Evolutionary conservation across 2,329 filamentous ascomycete genomes (phyloP), one percentile per base, ranked within the genome.

Genomic region (Paraconiothyrium brasiliense): DNA sequence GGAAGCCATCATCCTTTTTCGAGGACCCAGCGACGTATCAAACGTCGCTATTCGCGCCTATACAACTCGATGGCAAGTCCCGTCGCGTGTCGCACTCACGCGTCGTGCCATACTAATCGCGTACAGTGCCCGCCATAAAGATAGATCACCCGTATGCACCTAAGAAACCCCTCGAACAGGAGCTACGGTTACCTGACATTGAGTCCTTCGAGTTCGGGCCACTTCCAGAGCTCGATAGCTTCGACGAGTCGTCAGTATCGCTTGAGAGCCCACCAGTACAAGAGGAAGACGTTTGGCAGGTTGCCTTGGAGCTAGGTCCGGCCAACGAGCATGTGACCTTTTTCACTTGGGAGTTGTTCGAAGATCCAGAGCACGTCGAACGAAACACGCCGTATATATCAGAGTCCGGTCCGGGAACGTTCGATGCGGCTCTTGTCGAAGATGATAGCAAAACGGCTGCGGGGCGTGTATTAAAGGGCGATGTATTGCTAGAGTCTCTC

Each of bases 331-430:
- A 74, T 27, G 58, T 73, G 1, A 57, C 62, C 43, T 87, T 88
- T 70, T 85, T 84, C 62, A 90, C 89, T 0, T 95, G 92, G 92
- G 89, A 93, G 66, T 80, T 78, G 1, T 94, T 94, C 68, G 79
- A 84, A 1, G 73, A 78, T 11, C 68, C 78, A 0, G 73, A 81
- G n/a, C 71, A 80, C 5, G 72, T 80, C 4, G 77, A 80, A 10
- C 66, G 75, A 1, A 68, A 63, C 44, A 84, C 86, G 1, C 76
- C 84, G 1, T 89, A 91, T 64, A 79, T 93, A 13, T 89, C 88
- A 2, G 92, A 95, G 77, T 87, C 89, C 32, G 90, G 90, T 0
- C 82, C 89, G 1, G 76, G 76, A 10, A 83, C 86, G 1, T 92
- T 92, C 62, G 90, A 94, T 79, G 86, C 89, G 7, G 82, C 88